Percentiles rank a stretch among this genome's conserved stretches.
These are phyloP conservation scores for Curvularia verruculosa DNA, from an alignment of 2,329 filamentous ascomycete species.

Conservation along the genomic window DNA sequence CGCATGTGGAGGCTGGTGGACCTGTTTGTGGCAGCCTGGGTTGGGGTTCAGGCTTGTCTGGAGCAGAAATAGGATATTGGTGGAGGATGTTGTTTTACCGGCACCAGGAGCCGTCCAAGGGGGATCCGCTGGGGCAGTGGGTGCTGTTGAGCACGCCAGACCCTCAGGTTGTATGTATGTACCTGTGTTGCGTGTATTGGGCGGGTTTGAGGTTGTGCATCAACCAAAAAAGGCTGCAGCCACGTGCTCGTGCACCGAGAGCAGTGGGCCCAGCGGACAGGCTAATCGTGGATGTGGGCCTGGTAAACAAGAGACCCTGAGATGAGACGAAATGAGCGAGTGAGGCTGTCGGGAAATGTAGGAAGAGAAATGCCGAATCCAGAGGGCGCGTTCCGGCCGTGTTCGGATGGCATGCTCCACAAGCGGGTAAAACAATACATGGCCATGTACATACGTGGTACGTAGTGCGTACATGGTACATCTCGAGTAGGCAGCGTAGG, in stretches of 20 bases:
- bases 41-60: not conserved
- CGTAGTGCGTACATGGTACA: not conserved
- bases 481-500: too few relatives aligned
- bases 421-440: conserved; percentile 19
- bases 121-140: conserved; percentile 1
- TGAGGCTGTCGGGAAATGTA: conserved; percentile 32
- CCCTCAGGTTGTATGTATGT: not conserved
- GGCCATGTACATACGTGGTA: not conserved
- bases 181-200: conserved; percentile 14
- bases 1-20: conserved; percentile 1
- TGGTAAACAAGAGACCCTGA: conserved; percentile 29
- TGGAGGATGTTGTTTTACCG: not conserved
- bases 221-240: conserved; percentile 17
- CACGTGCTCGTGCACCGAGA: conserved; percentile 27
- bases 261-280: conserved; percentile 22
- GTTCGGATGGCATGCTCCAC: conserved; percentile 22
- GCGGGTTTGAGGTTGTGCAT: conserved; percentile 9
- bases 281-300: conserved; percentile 22
- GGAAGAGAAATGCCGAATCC: conserved; percentile 23
- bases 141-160: conserved; percentile 17
- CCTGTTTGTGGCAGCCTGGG: not conserved
- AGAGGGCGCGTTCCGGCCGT: conserved; percentile 11
- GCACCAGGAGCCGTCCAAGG: conserved; percentile 1
- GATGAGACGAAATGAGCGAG: conserved; percentile 7
- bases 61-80: not conserved